A percentile compares a stretch with the other conserved stretches of the same genome.
Evolutionary conservation across 169 alveolate genomes (phyloP).

Genomic region (Eimeria brunetti): DNA sequence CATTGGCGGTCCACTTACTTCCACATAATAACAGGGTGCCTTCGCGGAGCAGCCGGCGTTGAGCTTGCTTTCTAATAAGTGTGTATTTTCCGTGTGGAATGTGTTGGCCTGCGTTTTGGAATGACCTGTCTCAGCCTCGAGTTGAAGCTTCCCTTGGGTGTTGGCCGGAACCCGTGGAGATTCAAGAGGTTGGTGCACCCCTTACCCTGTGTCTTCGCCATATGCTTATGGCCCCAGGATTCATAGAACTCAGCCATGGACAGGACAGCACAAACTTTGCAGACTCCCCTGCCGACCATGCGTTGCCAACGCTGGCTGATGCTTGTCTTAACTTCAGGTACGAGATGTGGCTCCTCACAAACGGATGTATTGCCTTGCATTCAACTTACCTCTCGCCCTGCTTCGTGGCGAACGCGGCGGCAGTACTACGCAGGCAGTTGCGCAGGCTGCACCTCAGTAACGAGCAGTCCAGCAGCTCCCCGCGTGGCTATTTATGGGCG

Average conservation of each 20-base stretch:
- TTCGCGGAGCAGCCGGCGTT: not conserved
- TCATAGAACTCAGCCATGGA: not conserved
- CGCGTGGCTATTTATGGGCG: not conserved
- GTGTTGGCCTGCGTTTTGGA: not conserved
- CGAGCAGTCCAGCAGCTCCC: not conserved
- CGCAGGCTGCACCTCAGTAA: not conserved
- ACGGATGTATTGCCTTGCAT: constrained; percentile 79
- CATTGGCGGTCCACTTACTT: not conserved
- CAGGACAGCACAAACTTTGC: not conserved
- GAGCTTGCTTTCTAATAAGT: not conserved
- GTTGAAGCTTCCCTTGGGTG: constrained; percentile 71
- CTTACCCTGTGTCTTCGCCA: not conserved
- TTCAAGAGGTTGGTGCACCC: constrained; percentile 30
- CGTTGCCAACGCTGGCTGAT: not conserved
- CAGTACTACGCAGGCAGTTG: not conserved
- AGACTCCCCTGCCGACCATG: not conserved
- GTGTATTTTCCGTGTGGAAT: not conserved
- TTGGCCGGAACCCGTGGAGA: constrained; percentile 62
- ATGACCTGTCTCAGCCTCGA: constrained; percentile 60
- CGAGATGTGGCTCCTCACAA: constrained; percentile 82
- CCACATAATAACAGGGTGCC: not conserved
- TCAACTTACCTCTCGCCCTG: constrained; percentile 50
- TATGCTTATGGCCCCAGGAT: not conserved
- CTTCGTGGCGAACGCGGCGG: constrained; percentile 16
- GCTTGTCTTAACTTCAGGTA: constrained; percentile 54